Evolutionary conservation across 1,284 basidiomycete species (phyloP), one percentile per base, ranked within the genome.

Genomic region (Inonotus obliquus): DNA sequence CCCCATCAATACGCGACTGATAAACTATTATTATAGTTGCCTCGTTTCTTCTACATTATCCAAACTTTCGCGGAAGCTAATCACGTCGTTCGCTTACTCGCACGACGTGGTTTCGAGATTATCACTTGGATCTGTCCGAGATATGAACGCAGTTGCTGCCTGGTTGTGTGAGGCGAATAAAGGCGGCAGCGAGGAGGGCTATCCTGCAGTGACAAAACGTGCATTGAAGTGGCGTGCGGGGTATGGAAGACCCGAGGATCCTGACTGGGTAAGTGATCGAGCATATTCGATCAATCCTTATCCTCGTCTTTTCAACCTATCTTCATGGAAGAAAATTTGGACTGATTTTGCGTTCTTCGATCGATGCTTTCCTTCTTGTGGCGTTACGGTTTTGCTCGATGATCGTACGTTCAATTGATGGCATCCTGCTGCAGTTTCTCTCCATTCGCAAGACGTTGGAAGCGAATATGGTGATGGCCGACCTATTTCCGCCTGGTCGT

Each of bases 91-190:
- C 66, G 84, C 91, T 1, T 89, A 92, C 72, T 91, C 89, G 4
- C 86, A 91, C 70, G 92, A 94, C 66, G 79, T 92, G 55, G 88
- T 94, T 10, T 84, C 88, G 1, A 81, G 92, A 17, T 77, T 94
- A 1, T 91, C 88, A 1, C 76, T 94, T 4, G 91, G 91, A 2
- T 84, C 89, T 53, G 82, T 94, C 21, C 81, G 86, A 21, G 91
- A 94, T 69, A 81, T 94, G 41, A 84, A 83, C 54, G 86, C 89
- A 57, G 88, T 86, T 3, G 83, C 85, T 1, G 78, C 84, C 60
- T 92, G 90, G 91, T 74, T 94, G 21, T 92, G 89, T 69, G 86
- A 90, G 66, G 87, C 81, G 41, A 83, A 82, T 68, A 81, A 78
- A 53, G 68, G 54, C 52, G 44, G 27, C 62, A 65, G 10, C 62